Percentiles rank a stretch among this genome's conserved stretches.
Evolutionary conservation across 805 yeast species (phyloP).

Genomic region (Ogataea naganishii): DNA sequence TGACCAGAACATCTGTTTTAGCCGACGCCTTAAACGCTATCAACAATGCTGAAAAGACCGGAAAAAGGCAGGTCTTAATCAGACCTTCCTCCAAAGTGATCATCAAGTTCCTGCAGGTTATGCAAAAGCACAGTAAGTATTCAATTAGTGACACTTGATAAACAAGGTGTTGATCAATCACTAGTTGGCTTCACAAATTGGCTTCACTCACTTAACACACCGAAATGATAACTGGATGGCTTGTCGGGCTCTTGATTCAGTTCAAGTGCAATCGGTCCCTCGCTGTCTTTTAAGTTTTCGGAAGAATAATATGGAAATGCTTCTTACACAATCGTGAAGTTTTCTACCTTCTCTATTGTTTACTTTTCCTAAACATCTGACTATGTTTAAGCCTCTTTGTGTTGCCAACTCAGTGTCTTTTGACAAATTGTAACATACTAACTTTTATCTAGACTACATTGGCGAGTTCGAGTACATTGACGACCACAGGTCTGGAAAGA

Average conservation of each 20-base stretch:
- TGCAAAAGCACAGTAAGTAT: constrained; percentile 90
- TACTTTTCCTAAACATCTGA: constrained; percentile 57
- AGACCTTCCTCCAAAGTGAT: constrained; percentile 99
- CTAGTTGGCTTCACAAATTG: constrained; percentile 1
- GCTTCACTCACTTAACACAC: constrained; percentile 21
- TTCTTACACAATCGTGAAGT: constrained; percentile 55
- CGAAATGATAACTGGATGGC: constrained; percentile 99
- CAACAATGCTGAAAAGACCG: constrained; percentile 99
- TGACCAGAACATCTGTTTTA: constrained; percentile 98
- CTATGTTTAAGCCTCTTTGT: background rate
- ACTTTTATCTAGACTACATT: constrained; percentile 57
- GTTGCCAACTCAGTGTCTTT: background rate
- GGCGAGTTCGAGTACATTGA: constrained; percentile 98
- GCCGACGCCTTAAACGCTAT: constrained; percentile 98
- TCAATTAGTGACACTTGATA: constrained; percentile 1
- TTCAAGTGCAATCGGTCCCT: constrained; percentile 48
- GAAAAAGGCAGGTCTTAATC: constrained; percentile 97
- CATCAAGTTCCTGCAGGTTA: constrained; percentile 92
- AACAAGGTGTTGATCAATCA: no score
- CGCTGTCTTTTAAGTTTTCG: constrained; percentile 98
- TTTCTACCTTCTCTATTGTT: constrained; percentile 35
- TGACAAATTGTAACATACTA: constrained; percentile 20
- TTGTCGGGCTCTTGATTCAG: constrained; percentile 48
- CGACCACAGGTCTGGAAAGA: constrained; percentile 99
- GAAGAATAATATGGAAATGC: constrained; percentile 58